Conservation (phyloP, 164 flowering plant species). For the Liriodendron chinense region DNA sequence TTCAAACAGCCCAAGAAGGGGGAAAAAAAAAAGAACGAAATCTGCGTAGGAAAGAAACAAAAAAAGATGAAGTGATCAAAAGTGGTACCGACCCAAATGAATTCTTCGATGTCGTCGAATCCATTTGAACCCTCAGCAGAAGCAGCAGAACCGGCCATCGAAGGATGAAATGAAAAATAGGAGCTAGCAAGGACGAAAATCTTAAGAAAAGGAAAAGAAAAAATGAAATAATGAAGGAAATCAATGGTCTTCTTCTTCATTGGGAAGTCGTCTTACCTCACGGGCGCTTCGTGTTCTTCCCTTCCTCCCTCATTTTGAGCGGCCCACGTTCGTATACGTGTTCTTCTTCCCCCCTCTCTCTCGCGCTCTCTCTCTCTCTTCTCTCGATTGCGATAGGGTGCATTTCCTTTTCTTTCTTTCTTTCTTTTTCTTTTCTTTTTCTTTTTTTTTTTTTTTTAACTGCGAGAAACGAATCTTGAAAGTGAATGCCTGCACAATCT, state of each 20-base stretch:
- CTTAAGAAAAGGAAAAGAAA: too few relatives aligned
- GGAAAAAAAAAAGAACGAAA: neutral
- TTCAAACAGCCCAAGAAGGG: neutral
- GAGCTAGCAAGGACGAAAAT: neutral
- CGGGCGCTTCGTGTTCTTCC: slow-evolving; percentile 27
- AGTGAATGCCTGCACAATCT: too few relatives aligned
- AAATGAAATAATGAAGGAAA: neutral
- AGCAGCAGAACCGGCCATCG: slow-evolving; percentile 7
- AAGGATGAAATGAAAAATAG: neutral
- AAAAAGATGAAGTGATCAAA: neutral
- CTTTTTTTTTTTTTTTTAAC: neutral
- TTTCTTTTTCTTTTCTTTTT: too few relatives aligned
- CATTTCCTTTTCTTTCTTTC: neutral
- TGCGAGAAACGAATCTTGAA: neutral
- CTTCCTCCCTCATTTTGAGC: slow-evolving; percentile 39
- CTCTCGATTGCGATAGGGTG: neutral
- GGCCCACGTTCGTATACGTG: slow-evolving; percentile 60
- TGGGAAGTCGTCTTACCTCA: neutral
- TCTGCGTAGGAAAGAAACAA: neutral
- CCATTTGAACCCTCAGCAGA: slow-evolving; percentile 21
- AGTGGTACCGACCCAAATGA: slow-evolving; percentile 35
- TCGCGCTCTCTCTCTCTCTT: neutral
- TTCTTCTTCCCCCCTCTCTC: slow-evolving; percentile 5
- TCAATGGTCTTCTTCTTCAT: neutral
- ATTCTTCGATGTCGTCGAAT: slow-evolving; percentile 64